These are phyloP conservation scores for Xylaria polymorpha DNA, from an alignment of 2,329 filamentous ascomycete species.

Conservation along the genomic window DNA sequence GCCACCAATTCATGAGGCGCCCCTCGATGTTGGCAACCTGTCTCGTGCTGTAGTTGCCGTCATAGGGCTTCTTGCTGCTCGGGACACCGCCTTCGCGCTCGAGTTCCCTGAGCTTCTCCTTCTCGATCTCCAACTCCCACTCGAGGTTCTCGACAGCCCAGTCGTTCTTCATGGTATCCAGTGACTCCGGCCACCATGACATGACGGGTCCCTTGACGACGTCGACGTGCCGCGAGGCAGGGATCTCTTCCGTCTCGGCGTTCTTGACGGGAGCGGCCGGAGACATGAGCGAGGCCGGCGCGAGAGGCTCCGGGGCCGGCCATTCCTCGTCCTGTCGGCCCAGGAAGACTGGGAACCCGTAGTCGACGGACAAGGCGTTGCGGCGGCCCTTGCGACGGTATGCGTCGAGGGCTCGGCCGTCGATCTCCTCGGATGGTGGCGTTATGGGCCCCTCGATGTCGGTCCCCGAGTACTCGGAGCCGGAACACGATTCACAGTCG, in stretches of 20 bases:
- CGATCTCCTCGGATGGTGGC: conserved; percentile 22
- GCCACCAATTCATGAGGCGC: conserved; percentile 47
- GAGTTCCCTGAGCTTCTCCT: conserved; percentile 22
- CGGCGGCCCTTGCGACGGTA: conserved; percentile 36
- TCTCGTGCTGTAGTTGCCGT: conserved; percentile 21
- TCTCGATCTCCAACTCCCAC: conserved; percentile 26
- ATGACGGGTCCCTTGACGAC: conserved; percentile 45
- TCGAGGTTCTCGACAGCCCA: conserved; percentile 40
- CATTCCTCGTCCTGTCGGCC: conserved; percentile 45
- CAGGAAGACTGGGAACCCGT: conserved; percentile 48
- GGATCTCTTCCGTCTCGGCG: conserved; percentile 14
- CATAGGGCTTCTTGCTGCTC: conserved; percentile 8
- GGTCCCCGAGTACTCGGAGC: conserved; percentile 28
- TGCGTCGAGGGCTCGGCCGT: conserved; percentile 23
- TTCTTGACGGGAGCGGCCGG: conserved; percentile 2
- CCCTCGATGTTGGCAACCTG: conserved; percentile 42
- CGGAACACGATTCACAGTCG: conserved; percentile 46
- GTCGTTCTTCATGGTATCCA: conserved; percentile 43
- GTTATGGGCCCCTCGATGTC: conserved; percentile 37
- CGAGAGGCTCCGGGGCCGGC: background rate
- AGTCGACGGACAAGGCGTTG: conserved; percentile 39
- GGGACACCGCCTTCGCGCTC: conserved; percentile 23
- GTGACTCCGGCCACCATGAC: conserved; percentile 48
- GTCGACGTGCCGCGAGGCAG: conserved; percentile 21
- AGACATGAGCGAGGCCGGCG: background rate